Evolutionary conservation across 352 stramenopile genomes (phyloP).

Genomic region (Phytophthora pini): DNA sequence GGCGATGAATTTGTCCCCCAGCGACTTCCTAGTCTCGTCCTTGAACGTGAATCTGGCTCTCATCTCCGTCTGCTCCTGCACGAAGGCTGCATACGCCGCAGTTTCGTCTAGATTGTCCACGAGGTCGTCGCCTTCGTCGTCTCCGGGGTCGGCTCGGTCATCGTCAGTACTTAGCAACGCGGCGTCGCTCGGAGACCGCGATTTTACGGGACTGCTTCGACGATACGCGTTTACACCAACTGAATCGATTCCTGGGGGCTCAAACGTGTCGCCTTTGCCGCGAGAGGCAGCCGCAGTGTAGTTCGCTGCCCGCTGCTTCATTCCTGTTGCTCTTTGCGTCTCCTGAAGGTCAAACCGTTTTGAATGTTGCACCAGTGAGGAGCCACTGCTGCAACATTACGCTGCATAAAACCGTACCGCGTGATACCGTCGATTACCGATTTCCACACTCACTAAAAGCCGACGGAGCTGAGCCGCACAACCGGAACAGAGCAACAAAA

Average conservation of each 20-base stretch:
- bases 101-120: conserved; percentile 41
- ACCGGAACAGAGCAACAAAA: conserved; percentile 12
- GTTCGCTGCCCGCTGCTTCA: conserved; percentile 15
- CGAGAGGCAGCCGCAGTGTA: conserved; percentile 11
- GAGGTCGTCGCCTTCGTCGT: conserved; percentile 39
- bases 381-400: conserved; percentile 4
- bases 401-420: conserved; percentile 16
- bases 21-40: conserved; percentile 41
- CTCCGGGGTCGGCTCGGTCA: conserved; percentile 19
- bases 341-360: conserved; percentile 26
- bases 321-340: conserved; percentile 14
- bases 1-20: conserved; percentile 48
- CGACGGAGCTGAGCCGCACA: conserved; percentile 12
- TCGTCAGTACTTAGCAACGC: conserved; percentile 13
- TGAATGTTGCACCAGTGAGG: not conserved
- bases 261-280: conserved; percentile 4
- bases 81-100: conserved; percentile 37
- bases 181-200: conserved; percentile 16
- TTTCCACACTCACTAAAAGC: not conserved
- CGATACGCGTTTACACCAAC: conserved; percentile 30
- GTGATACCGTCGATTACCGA: conserved; percentile 26
- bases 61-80: conserved; percentile 54
- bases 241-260: not conserved
- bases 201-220: conserved; percentile 25
- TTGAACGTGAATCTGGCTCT: conserved; percentile 54